phyloP scores from a whole-genome alignment of 441 rosid genomes.

The Macaranga tanarius region DNA sequence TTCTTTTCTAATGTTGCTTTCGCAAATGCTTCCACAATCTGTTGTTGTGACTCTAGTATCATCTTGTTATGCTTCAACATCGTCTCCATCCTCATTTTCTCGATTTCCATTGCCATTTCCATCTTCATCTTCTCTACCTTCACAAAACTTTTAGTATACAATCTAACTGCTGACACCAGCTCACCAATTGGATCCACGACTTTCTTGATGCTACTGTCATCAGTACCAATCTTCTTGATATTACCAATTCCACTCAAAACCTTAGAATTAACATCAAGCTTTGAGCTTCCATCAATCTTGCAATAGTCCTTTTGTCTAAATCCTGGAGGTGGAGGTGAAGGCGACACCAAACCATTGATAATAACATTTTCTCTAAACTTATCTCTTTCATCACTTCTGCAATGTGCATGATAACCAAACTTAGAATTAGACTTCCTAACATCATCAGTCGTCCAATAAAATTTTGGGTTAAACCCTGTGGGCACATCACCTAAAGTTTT shows the following conservation, averaged over 20 bases:
- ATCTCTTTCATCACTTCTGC: constrained; percentile 28
- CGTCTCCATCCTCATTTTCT: constrained; percentile 67
- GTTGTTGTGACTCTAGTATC: constrained; percentile 67
- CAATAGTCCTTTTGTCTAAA: constrained; percentile 22
- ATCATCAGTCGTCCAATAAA: constrained; percentile 27
- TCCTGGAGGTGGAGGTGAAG: constrained; percentile 7
- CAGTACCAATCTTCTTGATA: constrained; percentile 27
- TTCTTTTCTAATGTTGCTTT: constrained; percentile 44
- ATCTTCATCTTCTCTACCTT: constrained; percentile 74
- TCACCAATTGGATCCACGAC: constrained; percentile 48
- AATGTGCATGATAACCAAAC: constrained; percentile 33
- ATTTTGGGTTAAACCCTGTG: constrained; percentile 40
- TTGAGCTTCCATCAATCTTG: constrained; percentile 28
- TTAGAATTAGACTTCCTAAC: constrained; percentile 27
- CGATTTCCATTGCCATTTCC: constrained; percentile 75
- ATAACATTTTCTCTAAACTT: constrained; percentile 25
- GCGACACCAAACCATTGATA: constrained; percentile 18
- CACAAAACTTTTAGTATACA: constrained; percentile 54
- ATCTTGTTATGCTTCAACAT: constrained; percentile 69
- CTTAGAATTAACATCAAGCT: constrained; percentile 14
- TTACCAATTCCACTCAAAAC: constrained; percentile 29
- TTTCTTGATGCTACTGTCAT: constrained; percentile 27
- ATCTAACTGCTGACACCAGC: constrained; percentile 56
- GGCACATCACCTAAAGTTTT: constrained; percentile 46
- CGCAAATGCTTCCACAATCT: constrained; percentile 50